Conservation (phyloP, 1,284 basidiomycete genomes). For the Irpex sp. region DNA sequence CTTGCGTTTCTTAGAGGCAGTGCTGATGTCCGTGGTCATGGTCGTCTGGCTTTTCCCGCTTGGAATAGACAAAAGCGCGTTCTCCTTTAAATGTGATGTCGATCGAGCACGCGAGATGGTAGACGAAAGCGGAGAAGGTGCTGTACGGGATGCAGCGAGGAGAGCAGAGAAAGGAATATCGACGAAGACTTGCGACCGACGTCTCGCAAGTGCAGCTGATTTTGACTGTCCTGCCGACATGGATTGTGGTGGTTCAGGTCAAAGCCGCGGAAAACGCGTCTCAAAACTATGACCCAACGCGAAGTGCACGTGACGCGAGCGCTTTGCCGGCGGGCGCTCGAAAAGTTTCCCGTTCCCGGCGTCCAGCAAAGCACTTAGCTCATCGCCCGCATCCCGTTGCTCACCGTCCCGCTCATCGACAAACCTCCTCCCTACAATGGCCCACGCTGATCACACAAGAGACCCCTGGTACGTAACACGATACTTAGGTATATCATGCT, state of each 20-base stretch:
- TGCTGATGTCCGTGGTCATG: constrained; percentile 8
- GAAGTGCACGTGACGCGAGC: constrained; percentile 30
- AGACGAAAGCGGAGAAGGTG: constrained; percentile 1
- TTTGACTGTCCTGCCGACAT: constrained; percentile 28
- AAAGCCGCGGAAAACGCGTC: constrained; percentile 35
- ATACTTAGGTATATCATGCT: not conserved
- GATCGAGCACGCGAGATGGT: constrained; percentile 8
- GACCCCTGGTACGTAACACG: constrained; percentile 82
- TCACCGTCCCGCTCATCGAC: constrained; percentile 27
- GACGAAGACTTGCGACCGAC: constrained; percentile 61
- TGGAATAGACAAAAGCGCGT: constrained; percentile 52
- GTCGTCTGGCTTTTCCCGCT: constrained; percentile 27
- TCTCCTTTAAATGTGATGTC: constrained; percentile 54
- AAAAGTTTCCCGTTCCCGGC: constrained; percentile 20
- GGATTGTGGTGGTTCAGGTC: constrained; percentile 30
- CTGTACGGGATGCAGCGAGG: constrained; percentile 27
- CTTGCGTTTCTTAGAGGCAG: constrained; percentile 50
- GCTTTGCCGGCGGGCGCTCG: constrained; percentile 12
- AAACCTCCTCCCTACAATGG: constrained; percentile 51
- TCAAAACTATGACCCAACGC: constrained; percentile 29
- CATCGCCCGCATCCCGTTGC: constrained; percentile 18
- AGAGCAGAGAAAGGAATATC: constrained; percentile 62
- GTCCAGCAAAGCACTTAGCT: constrained; percentile 1
- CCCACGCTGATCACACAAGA: constrained; percentile 92
- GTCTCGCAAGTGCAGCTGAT: constrained; percentile 31